Conservation (phyloP, 2,329 filamentous ascomycete genomes). For the Xylariaceae sp. region DNA sequence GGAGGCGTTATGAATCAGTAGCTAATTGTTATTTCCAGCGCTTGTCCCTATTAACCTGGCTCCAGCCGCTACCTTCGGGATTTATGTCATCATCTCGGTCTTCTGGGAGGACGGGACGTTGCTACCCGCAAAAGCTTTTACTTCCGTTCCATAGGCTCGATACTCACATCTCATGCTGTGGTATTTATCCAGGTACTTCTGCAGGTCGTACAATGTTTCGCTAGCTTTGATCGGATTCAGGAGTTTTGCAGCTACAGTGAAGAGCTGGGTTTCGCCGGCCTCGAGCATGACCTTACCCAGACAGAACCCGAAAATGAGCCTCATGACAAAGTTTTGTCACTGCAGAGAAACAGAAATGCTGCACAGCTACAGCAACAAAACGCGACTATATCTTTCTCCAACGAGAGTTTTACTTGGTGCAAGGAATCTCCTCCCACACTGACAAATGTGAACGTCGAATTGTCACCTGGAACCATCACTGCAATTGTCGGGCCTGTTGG, state of each 20-base stretch:
- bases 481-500: conserved; percentile 11
- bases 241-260: conserved; percentile 4
- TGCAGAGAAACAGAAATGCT: neutral
- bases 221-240: conserved; percentile 11
- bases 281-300: neutral
- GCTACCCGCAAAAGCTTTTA: conserved; percentile 3
- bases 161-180: neutral
- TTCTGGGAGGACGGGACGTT: conserved; percentile 10
- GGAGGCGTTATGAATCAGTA: too few species aligned
- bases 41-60: neutral
- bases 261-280: neutral
- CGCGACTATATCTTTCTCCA: conserved; percentile 1
- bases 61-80: conserved; percentile 5
- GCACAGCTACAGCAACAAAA: neutral
- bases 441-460: conserved; percentile 1
- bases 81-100: conserved; percentile 3
- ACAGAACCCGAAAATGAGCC: too few species aligned
- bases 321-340: too few species aligned
- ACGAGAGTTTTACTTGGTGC: conserved; percentile 13
- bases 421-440: conserved; percentile 3
- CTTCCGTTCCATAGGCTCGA: conserved; percentile 1
- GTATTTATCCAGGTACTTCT: neutral
- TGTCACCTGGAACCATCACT: conserved; percentile 4
- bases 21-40: too few species aligned
- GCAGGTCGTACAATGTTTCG: conserved; percentile 5